Evolutionary conservation across 1,284 basidiomycete species (phyloP), one percentile per base, ranked within the genome.

Genomic region (Ganoderma boninense): DNA sequence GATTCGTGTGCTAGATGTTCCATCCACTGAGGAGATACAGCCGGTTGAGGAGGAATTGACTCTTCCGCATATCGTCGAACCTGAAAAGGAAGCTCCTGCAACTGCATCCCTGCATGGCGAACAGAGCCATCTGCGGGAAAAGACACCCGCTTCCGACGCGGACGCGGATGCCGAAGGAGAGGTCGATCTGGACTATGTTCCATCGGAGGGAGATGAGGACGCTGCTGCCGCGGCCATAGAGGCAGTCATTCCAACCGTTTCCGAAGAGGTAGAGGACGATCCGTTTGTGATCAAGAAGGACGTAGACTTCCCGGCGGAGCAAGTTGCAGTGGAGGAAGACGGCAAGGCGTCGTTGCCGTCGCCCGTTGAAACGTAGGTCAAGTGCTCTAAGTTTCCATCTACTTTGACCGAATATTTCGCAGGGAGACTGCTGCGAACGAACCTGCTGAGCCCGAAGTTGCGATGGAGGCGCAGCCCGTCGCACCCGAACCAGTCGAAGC

Each of bases 111-210:
- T 23, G 26, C 23, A 62, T 23, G 60, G 43, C 6, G 60, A 26
- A 26, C 60, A n/a, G 11, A 20, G 40, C 40, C n/a, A 62, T 16
- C n/a, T 26, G 23, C 42, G 60, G 23, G 38, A 40, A 23, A 43
- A 54, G 40, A 43, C 60, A 23, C 40, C 60, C 2, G 42, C 40
- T 4, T 29, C 35, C 13, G 70, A 77, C 29, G 71, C 57, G 20
- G 79, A 81, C 63, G 77, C 73, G 0, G 81, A 81, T 67, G 80
- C 80, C 2, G 79, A 82, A 68, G 82, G 81, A 8, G 80, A 81
- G 43, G 67, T 79, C 18, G 83, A 83, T 68, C 79, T 79, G 10
- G 82, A 83, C 18, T 79, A 79, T 52, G 64, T 60, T 0, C 57
- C 64, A 6, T 52, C 65, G 8, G 65, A 69, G 8, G 43, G n/a